These are phyloP conservation scores for Saccharomycopsis fibuligera DNA, from an alignment of 805 yeast genomes.

Conservation along the genomic window DNA sequence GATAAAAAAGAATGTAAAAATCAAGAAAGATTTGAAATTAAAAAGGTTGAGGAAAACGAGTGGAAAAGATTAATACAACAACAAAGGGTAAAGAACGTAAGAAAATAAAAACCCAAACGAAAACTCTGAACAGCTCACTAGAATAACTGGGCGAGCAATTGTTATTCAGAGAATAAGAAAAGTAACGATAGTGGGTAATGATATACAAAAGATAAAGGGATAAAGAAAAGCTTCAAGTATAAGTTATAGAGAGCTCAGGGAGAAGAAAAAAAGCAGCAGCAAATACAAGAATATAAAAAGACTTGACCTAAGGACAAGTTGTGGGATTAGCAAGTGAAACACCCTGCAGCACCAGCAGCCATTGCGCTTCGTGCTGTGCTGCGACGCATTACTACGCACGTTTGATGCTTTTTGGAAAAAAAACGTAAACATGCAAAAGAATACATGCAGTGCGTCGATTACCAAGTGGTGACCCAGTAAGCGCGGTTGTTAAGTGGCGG, in stretches of 20 bases:
- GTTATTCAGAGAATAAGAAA: no score
- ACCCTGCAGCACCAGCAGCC: background rate
- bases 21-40: background rate
- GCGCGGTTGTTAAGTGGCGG: no score
- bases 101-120: background rate
- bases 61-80: background rate
- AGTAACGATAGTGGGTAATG: no score
- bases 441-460: background rate
- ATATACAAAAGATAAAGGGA: no score
- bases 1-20: background rate
- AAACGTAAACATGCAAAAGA: no score
- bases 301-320: background rate
- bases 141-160: background rate
- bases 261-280: background rate
- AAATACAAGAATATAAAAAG: background rate
- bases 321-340: background rate
- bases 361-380: background rate
- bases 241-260: background rate
- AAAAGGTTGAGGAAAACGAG: background rate
- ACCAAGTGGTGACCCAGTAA: background rate
- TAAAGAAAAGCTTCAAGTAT: background rate
- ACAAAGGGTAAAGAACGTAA: background rate
- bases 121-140: background rate
- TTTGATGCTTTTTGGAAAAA: background rate
- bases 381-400: background rate